Evolutionary conservation across 495 filamentous ascomycete genomes (phyloP).

Genomic region (Bathelium albidoporum): DNA sequence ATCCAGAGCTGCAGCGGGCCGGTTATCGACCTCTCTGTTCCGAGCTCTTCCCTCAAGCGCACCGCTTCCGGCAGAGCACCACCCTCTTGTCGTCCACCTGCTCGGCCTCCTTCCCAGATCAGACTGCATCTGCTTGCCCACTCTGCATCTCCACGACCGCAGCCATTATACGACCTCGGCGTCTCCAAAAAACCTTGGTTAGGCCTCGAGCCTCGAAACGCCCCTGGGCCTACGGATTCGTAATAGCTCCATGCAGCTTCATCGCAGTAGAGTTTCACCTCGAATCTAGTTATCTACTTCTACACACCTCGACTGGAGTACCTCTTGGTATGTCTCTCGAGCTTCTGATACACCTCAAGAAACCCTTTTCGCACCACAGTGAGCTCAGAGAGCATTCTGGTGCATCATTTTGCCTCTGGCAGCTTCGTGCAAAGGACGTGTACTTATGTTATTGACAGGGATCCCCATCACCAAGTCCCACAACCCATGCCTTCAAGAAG

Average conservation of each 20-base stretch:
- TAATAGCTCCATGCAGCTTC: slow-evolving; percentile 1
- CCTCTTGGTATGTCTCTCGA: slow-evolving; percentile 2
- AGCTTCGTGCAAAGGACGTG: neutral
- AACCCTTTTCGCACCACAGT: neutral
- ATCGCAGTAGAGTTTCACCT: neutral
- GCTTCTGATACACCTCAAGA: neutral
- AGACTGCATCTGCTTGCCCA: neutral
- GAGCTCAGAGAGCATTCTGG: neutral
- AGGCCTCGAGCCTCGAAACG: neutral
- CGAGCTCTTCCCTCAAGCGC: neutral
- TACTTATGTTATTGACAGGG: neutral
- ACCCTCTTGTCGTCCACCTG: slow-evolving; percentile 1
- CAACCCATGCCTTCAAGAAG: neutral
- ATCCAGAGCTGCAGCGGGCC: neutral
- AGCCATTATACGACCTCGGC: neutral
- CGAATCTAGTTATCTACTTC: neutral
- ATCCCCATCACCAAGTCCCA: neutral
- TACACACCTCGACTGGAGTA: neutral
- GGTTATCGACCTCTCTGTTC: neutral
- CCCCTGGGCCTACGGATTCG: neutral
- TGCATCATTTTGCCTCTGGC: neutral
- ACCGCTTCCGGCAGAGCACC: neutral
- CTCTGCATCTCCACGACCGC: neutral
- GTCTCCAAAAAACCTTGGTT: neutral
- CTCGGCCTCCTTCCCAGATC: slow-evolving; percentile 5